phyloP scores from a whole-genome alignment of 495 filamentous ascomycete genomes.

The Hypoxylon rickii region DNA sequence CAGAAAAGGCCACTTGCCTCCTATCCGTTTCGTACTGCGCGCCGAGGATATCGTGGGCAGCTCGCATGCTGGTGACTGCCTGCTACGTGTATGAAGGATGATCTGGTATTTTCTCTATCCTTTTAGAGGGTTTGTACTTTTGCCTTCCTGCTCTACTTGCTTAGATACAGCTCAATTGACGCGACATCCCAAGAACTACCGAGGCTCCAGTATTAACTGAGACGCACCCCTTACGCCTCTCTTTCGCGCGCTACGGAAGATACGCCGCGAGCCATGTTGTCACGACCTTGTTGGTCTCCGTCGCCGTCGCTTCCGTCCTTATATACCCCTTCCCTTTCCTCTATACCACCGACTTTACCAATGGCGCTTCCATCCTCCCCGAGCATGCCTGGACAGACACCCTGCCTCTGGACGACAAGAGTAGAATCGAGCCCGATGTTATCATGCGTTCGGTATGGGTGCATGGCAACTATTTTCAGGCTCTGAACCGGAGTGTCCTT shows the following conservation, averaged over 20 bases:
- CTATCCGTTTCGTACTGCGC: slow-evolving; percentile 4
- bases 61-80: slow-evolving; percentile 22
- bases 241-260: slow-evolving; percentile 66
- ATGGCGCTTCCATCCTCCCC: slow-evolving; percentile 64
- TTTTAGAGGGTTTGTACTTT: slow-evolving; percentile 59
- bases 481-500: slow-evolving; percentile 63
- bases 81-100: slow-evolving; percentile 43
- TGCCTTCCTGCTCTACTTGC: slow-evolving; percentile 2
- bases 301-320: slow-evolving; percentile 63
- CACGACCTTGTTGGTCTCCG: slow-evolving; percentile 64
- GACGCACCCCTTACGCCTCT: slow-evolving; percentile 62
- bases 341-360: slow-evolving; percentile 64
- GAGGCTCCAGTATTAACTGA: slow-evolving; percentile 63
- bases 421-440: slow-evolving; percentile 51
- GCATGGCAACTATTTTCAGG: slow-evolving; percentile 70
- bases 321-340: slow-evolving; percentile 71
- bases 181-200: slow-evolving; percentile 53
- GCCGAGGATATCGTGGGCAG: slow-evolving; percentile 27
- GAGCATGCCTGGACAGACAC: slow-evolving; percentile 80
- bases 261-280: slow-evolving; percentile 69
- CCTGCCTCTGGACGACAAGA: slow-evolving; percentile 54
- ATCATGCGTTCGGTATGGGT: slow-evolving; percentile 64
- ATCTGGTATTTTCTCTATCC: slow-evolving; percentile 69
- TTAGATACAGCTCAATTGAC: slow-evolving; percentile 30
- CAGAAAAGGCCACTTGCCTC: slow-evolving; percentile 36